Conservation (phyloP, 176 grass and related monocot species). For the Musa troglodytarum region DNA sequence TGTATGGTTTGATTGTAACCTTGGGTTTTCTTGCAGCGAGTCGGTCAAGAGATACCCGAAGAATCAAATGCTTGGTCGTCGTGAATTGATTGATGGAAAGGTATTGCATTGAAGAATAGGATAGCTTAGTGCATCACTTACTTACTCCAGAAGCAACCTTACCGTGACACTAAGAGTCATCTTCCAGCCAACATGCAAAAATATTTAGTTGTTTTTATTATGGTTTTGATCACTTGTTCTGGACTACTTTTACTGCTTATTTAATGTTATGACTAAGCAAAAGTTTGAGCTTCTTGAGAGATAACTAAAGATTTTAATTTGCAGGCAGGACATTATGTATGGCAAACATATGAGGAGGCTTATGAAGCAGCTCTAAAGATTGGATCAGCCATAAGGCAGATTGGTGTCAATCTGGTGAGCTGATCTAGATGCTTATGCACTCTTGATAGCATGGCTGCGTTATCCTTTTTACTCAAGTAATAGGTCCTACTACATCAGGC, state of each 20-base stretch:
- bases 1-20: background rate
- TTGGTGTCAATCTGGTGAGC: conserved; percentile 45
- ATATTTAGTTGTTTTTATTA: background rate
- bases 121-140: no score
- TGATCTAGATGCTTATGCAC: background rate
- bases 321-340: conserved; percentile 59
- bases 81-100: conserved; percentile 58
- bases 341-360: conserved; percentile 79
- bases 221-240: background rate
- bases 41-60: conserved; percentile 55
- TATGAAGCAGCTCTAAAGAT: conserved; percentile 42
- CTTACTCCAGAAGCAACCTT: no score
- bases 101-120: conserved; percentile 24
- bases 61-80: conserved; percentile 78
- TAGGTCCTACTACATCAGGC: no score
- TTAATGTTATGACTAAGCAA: background rate
- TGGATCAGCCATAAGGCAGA: conserved; percentile 50
- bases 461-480: no score
- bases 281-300: background rate
- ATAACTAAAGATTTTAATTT: background rate
- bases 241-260: background rate
- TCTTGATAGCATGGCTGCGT: background rate
- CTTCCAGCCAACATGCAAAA: background rate
- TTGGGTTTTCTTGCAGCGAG: conserved; percentile 31
- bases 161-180: background rate